Conservation (phyloP, 1,139 yeast genomes). For the Geotrichum carabidarum region DNA sequence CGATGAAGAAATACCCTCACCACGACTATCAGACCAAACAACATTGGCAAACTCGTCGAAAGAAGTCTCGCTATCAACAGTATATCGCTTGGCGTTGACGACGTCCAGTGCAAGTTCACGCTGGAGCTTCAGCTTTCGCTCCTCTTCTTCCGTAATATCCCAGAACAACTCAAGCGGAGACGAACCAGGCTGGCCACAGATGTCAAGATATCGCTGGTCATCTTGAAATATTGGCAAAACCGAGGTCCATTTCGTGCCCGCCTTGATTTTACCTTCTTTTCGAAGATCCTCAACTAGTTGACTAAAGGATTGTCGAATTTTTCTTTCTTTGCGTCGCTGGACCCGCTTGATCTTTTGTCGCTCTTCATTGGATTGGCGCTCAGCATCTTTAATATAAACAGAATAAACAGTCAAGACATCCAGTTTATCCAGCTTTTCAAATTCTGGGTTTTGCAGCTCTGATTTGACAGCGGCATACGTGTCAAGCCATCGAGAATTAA, state of each 20-base stretch:
- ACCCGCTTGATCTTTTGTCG: constrained; percentile 42
- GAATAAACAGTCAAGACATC: constrained; percentile 59
- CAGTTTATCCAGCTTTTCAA: constrained; percentile 47
- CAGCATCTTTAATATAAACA: constrained; percentile 44
- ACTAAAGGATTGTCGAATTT: constrained; percentile 58
- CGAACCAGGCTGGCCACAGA: constrained; percentile 79
- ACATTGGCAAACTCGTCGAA: constrained; percentile 28
- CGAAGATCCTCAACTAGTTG: constrained; percentile 42
- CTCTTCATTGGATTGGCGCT: constrained; percentile 40
- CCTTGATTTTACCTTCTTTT: constrained; percentile 43
- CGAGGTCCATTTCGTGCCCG: constrained; percentile 58
- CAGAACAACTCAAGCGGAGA: constrained; percentile 71
- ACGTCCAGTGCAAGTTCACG: constrained; percentile 55
- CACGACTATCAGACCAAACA: constrained; percentile 26
- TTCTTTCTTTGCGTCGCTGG: constrained; percentile 50
- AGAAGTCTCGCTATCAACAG: constrained; percentile 24
- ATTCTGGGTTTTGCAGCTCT: constrained; percentile 56
- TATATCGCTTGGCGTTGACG: constrained; percentile 38
- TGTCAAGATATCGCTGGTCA: constrained; percentile 53
- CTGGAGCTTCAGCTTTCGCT: constrained; percentile 52
- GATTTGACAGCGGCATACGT: constrained; percentile 41
- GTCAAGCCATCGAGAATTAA: constrained; percentile 43
- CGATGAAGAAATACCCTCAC: constrained; percentile 21
- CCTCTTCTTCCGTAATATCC: constrained; percentile 66
- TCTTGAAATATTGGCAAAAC: constrained; percentile 50